These are phyloP conservation scores for Sporothrix mexicana DNA, from an alignment of 2,329 filamentous ascomycete species.

Conservation along the genomic window DNA sequence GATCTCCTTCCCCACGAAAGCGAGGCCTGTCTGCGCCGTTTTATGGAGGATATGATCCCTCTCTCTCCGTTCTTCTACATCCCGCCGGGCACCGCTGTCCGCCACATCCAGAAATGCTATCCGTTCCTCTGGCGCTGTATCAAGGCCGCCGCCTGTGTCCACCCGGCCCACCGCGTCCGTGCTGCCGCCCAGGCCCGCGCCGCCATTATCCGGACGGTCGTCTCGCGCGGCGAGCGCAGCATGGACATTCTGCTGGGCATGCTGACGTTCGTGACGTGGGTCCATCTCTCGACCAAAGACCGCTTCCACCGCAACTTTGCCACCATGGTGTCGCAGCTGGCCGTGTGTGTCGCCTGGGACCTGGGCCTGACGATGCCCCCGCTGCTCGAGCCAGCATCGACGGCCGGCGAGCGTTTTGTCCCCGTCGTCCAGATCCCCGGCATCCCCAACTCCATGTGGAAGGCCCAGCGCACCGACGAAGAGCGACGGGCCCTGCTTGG, in stretches of 20 bases:
- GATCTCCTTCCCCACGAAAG: conserved; percentile 35
- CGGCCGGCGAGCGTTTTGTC: conserved; percentile 6
- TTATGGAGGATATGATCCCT: conserved; percentile 49
- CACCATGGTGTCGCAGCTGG: conserved; percentile 50
- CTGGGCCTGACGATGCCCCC: conserved; percentile 49
- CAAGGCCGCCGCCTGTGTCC: conserved; percentile 53
- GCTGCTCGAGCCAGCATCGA: background rate
- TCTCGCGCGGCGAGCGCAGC: conserved; percentile 53
- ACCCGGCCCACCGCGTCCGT: conserved; percentile 48
- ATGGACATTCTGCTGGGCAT: conserved; percentile 60
- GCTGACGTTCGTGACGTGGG: conserved; percentile 54
- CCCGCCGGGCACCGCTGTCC: conserved; percentile 46
- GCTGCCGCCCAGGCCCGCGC: conserved; percentile 50
- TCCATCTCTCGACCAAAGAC: background rate
- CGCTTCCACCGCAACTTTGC: conserved; percentile 46
- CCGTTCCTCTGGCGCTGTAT: conserved; percentile 62
- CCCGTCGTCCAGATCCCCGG: conserved; percentile 21
- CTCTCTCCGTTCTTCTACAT: conserved; percentile 45
- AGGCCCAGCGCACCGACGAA: conserved; percentile 51
- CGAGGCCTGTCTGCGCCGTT: conserved; percentile 46
- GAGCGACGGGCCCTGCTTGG: conserved; percentile 56
- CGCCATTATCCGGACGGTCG: conserved; percentile 53
- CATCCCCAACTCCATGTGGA: conserved; percentile 32
- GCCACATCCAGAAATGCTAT: conserved; percentile 47
- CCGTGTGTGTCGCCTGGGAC: conserved; percentile 52